A percentile compares a stretch with the other conserved stretches of the same genome.
Conservation (phyloP, 2,329 filamentous ascomycete genomes). For the Cercospora citrullina region DNA sequence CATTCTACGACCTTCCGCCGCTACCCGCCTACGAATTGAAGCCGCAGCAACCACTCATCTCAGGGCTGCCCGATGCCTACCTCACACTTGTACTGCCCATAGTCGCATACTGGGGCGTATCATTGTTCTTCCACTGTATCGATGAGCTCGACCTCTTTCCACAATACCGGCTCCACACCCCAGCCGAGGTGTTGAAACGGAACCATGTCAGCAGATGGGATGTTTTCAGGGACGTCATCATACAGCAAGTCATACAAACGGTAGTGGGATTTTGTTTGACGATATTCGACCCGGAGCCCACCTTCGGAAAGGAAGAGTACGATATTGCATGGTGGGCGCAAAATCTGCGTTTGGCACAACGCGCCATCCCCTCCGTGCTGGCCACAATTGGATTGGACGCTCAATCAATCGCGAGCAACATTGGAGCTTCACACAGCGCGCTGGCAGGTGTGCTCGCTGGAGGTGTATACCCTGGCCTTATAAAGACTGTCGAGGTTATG, state of each 20-base stretch:
- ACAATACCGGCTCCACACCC: constrained; percentile 91
- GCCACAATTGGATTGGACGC: constrained; percentile 75
- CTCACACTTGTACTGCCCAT: constrained; percentile 75
- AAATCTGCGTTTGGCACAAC: constrained; percentile 74
- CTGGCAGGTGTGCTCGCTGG: constrained; percentile 75
- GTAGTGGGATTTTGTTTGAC: constrained; percentile 66
- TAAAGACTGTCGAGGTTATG: constrained; percentile 57
- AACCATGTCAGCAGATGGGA: constrained; percentile 85
- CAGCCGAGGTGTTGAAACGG: constrained; percentile 81
- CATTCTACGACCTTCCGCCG: constrained; percentile 69
- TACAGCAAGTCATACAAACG: constrained; percentile 91
- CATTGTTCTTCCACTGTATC: constrained; percentile 81
- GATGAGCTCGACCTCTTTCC: constrained; percentile 84
- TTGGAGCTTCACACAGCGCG: constrained; percentile 69
- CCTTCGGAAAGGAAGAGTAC: constrained; percentile 75
- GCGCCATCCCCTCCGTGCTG: constrained; percentile 71
- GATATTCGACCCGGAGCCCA: constrained; percentile 70
- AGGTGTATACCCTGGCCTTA: constrained; percentile 72
- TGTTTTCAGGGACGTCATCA: constrained; percentile 83
- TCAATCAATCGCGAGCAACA: constrained; percentile 69
- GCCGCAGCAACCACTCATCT: constrained; percentile 69
- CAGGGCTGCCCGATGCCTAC: constrained; percentile 78
- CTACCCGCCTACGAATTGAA: constrained; percentile 77
- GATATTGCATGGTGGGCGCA: constrained; percentile 89
- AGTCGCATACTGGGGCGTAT: constrained; percentile 83